Evolutionary conservation across 2,329 filamentous ascomycete genomes (phyloP), one percentile per base, ranked within the genome.

Genomic region (Escovopsis sp.): DNA sequence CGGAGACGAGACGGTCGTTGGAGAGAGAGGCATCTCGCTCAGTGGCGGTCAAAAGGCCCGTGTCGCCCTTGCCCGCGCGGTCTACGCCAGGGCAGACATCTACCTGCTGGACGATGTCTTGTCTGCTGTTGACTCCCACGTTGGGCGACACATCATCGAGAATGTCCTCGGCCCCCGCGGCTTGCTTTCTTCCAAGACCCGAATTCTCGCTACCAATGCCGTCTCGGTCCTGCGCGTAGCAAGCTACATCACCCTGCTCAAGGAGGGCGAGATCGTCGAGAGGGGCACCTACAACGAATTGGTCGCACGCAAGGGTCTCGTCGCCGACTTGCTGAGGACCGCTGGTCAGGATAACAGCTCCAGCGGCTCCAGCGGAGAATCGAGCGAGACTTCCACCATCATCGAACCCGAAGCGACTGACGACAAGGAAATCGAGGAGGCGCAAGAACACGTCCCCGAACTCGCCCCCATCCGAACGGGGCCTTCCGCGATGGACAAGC

Each of bases 111-210:
- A 98, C 51, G 91, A 98, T 57, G 84, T 88, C 46, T 71, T 98
- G 10, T 96, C 89, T 13, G 91, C 93, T 1, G 91, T 98, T n/a
- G 91, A 98, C 62, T 89, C 94, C 49, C 91, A 98, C 56, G 91
- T 98, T 45, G 91, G 91, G 39, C 76, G 85, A 48, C 91, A 98
- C 62, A 74, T 98, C 43, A 95, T 95, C 53, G 84, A 96, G 57
- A 85, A 91, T 47, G 91, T 98, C 1, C 75, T 98, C 31, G 91
- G 91, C 11, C 71, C 82, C 5, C 81, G 80, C 47, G 91, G 91
- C 49, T 68, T 98, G 7, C 71, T 98, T 20, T 73, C 70, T 40
- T 76, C 81, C 33, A 96, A 96, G 64, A 95, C 89, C 7, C 79
- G 89, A 49, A 84, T 98, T 42, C 70, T 98, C 39, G 88, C 91